Evolutionary conservation across 1,139 yeast genomes (phyloP), one percentile per base, ranked within the genome.

Genomic region (Hemisphaericaspora xylofermentans): DNA sequence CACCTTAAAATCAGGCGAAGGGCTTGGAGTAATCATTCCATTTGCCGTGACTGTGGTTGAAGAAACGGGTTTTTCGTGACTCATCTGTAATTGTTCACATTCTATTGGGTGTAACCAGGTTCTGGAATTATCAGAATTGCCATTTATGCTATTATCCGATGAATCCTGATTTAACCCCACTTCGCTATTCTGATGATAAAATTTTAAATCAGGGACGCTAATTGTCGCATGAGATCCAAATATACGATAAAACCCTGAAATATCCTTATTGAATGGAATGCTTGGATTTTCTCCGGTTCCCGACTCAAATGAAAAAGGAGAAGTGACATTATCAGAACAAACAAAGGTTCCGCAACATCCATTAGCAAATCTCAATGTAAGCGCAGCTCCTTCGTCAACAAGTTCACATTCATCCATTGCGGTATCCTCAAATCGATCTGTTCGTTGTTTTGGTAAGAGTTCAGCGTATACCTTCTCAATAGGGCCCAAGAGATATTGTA

Each of bases 231-330:
- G 53, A 31, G 68, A 58, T 7, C 75, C 75, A 53, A 69, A 70
- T 2, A 70, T 55, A 28, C 74, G 54, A 45, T 70, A 69, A 37
- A 69, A 55, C 1, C 76, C 76, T 30, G 64, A 51, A 12, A 66
- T 48, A 6, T 57, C 55, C 16, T 58, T 60, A 47, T 63, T 58
- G 35, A 53, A 57, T 3, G 76, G 76, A 24, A 69, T 57, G 21
- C 61, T 61, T 3, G 75, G 75, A 44, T 70, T 70, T 50, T 70
- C 75, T 12, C 75, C 75, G 0, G 75, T 70, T 4, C 71, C 70
- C 4, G 58, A 56, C 50, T 70, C 75, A 44, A 69, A 69, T 53
- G 63, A 66, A 43, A 66, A 69, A 7, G 74, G 74, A 1, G 72
- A 66, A 2, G 66, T 60, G 13, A 67, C 71, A 45, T 68, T 69